A percentile compares a stretch with the other conserved stretches of the same genome.
These are phyloP conservation scores for Acacia confusa DNA, from an alignment of 306 rosid genomes.

Conservation along the genomic window DNA sequence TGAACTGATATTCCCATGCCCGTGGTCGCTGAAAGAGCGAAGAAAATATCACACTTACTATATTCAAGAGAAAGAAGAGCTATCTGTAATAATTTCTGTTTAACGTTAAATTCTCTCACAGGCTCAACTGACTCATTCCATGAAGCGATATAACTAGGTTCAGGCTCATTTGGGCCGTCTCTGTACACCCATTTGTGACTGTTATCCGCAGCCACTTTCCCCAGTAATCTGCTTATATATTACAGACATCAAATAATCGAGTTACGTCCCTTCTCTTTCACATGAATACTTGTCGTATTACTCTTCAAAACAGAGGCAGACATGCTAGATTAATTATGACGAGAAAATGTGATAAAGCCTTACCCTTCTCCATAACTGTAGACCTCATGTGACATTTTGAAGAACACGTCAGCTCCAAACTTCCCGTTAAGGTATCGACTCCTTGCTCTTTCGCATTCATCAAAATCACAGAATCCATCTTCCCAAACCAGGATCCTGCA, in stretches of 20 bases:
- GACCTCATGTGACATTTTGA: slow-evolving; percentile 98
- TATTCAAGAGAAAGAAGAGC: neutral
- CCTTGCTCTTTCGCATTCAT: slow-evolving; percentile 68
- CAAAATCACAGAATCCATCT: slow-evolving; percentile 90
- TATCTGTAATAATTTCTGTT: neutral
- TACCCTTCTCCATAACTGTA: slow-evolving; percentile 95
- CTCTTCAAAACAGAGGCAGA: neutral
- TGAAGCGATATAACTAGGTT: slow-evolving; percentile 56
- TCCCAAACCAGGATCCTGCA: slow-evolving; percentile 96
- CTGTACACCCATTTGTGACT: slow-evolving; percentile 86
- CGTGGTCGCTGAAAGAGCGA: slow-evolving; percentile 62
- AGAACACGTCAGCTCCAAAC: slow-evolving; percentile 86
- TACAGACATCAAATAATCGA: slow-evolving; percentile 10
- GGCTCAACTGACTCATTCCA: slow-evolving; percentile 83
- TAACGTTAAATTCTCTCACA: slow-evolving; percentile 34
- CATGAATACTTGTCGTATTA: neutral
- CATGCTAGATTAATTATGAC: neutral
- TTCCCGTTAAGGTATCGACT: slow-evolving; percentile 48
- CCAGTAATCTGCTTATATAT: slow-evolving; percentile 57
- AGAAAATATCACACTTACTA: neutral
- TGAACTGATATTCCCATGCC: slow-evolving; percentile 86
- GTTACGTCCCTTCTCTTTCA: slow-evolving; percentile 3
- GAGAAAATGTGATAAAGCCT: slow-evolving; percentile 27
- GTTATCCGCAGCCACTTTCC: slow-evolving; percentile 83
- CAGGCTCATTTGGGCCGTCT: slow-evolving; percentile 60